phyloP scores from a whole-genome alignment of 495 filamentous ascomycete genomes.

The Aspergillus ellipticus region DNA sequence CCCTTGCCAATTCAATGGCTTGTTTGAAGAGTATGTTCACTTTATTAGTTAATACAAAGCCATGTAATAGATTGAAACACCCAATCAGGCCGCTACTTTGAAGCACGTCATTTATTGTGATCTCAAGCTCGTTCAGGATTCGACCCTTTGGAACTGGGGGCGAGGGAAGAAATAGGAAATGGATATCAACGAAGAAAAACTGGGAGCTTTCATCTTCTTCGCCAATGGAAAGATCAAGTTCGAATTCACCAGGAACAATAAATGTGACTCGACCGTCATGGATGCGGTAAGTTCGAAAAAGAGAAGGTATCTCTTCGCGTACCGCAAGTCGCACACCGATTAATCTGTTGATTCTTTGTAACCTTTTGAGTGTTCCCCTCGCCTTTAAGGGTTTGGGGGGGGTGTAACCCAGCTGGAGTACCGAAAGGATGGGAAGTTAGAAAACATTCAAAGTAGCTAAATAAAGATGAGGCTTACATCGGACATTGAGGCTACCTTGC shows the following conservation, averaged over 20 bases:
- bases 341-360: slow-evolving; percentile 77
- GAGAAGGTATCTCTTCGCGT: slow-evolving; percentile 66
- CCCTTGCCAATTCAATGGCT: slow-evolving; percentile 59
- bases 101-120: slow-evolving; percentile 64
- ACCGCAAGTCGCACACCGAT: slow-evolving; percentile 76
- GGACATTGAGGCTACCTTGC: slow-evolving; percentile 69
- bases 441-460: slow-evolving; percentile 3
- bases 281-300: slow-evolving; percentile 71
- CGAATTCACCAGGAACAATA: slow-evolving; percentile 76
- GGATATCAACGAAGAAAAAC: slow-evolving; percentile 90
- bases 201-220: slow-evolving; percentile 75
- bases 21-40: slow-evolving; percentile 75
- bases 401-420: slow-evolving; percentile 65
- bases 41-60: slow-evolving; percentile 82
- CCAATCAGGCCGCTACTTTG: slow-evolving; percentile 62
- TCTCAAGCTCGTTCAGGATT: slow-evolving; percentile 62
- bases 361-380: slow-evolving; percentile 59
- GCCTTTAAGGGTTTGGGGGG: slow-evolving; percentile 66
- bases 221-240: slow-evolving; percentile 84
- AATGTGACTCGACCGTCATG: slow-evolving; percentile 83
- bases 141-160: slow-evolving; percentile 53
- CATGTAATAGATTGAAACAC: slow-evolving; percentile 81
- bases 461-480: slow-evolving; percentile 51
- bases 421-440: slow-evolving; percentile 19
- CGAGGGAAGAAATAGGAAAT: slow-evolving; percentile 74